Evolutionary conservation across 805 yeast genomes (phyloP), one percentile per base, ranked within the genome.

Genomic region (Lipomyces sp.): DNA sequence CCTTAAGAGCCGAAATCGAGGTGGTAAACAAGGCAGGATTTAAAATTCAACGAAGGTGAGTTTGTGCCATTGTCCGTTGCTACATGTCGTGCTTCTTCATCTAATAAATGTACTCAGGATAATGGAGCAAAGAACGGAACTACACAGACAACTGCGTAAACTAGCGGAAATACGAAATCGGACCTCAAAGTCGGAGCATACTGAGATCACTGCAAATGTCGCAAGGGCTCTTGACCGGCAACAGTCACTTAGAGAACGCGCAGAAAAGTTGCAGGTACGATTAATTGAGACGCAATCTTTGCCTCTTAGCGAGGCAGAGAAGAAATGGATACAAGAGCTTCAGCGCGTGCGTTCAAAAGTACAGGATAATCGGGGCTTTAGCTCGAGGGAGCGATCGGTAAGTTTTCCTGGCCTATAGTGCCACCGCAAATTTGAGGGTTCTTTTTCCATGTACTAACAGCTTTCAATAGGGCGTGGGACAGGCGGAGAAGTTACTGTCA

Each of bases 311-410:
- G 63, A 63, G 2, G 62, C 69, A 10, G 83, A 79, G 59, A 64
- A 65, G 45, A 63, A 57, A 23, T 79, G 81, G 80, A 69, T 74
- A 49, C 66, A 63, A 29, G 80, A 76, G 57, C 64, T 78, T 7
- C 57, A 63, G 32, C 60, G 68, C 21, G 72, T 74, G 44, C 64
- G 66, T 52, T 43, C 52, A 31, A 35, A 63, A 39, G 37, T 61
- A 46, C 59, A 59, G 47, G 43, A 43, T 26, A 5, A 57, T 49
- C 35, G 51, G 13, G 58, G 56, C 5, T 38, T 51, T 11, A 22
- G 22, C 11, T 31, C 42, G 21, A 39, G 52, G 26, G n/a, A 39
- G 10, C 22, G 21, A 21, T 21, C 21, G 11, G 51, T 47, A 36
- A 42, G 46, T 41, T 10, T 34, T 24, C n/a, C 18, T n/a, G n/a